Percentiles rank a stretch among this genome's conserved stretches.
phyloP scores from a whole-genome alignment of 305 asterid genomes.

The Solanum chacoense region DNA sequence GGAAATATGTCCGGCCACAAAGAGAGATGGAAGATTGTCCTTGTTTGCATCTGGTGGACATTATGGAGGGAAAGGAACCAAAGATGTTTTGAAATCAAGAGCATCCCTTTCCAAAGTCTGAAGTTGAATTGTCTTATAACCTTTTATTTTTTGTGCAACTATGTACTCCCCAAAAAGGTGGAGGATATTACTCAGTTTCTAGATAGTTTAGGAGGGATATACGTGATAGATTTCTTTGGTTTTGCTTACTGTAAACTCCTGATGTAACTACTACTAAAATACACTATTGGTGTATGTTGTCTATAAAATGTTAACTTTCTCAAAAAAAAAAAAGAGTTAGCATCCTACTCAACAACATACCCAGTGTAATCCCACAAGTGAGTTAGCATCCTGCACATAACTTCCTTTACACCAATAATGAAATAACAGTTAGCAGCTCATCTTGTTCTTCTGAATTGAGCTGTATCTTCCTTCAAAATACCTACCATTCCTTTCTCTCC shows the following conservation, averaged over 20 bases:
- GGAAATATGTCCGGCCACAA: neutral
- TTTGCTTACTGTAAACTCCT: neutral
- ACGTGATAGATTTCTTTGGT: neutral
- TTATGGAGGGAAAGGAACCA: neutral
- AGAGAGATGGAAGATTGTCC: neutral
- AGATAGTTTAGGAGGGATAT: neutral
- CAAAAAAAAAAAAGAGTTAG: neutral
- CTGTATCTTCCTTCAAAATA: neutral
- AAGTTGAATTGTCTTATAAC: neutral
- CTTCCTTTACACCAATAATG: neutral
- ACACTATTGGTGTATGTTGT: neutral
- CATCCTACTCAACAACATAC: neutral
- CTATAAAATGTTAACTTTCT: neutral
- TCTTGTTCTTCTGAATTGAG: neutral
- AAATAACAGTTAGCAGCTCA: neutral
- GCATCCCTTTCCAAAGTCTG: neutral
- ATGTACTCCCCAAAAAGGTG: neutral
- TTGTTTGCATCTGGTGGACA: neutral
- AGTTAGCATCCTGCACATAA: neutral
- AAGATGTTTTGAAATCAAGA: neutral
- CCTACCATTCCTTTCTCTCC: neutral
- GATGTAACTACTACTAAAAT: neutral
- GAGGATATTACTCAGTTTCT: neutral
- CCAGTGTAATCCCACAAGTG: neutral
- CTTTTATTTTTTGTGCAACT: neutral